Evolutionary conservation across 2,329 filamentous ascomycete species (phyloP).

Genomic region (Colletotrichum karsti): DNA sequence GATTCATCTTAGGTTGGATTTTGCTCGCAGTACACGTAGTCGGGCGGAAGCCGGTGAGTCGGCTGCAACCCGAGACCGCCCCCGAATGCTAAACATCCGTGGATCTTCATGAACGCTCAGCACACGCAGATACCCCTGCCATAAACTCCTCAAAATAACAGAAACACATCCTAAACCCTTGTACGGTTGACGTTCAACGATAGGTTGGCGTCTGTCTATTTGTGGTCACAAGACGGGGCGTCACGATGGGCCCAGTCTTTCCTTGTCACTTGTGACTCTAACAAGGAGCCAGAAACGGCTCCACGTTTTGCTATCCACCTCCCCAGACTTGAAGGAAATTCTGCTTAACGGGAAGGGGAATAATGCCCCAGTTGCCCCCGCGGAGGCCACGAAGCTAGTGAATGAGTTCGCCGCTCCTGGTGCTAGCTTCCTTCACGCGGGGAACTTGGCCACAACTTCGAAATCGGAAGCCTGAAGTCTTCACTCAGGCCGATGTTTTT

Average conservation of each 20-base stretch:
- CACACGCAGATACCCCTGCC: neutral
- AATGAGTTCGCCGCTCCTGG: neutral
- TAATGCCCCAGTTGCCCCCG: neutral
- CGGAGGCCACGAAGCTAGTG: neutral
- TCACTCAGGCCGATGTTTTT: no score
- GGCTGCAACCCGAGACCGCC: neutral
- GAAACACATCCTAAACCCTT: no score
- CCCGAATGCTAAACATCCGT: neutral
- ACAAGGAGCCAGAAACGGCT: neutral
- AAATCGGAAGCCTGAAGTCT: no score
- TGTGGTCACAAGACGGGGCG: no score
- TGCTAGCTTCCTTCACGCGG: neutral
- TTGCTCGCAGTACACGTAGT: no score
- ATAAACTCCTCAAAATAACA: neutral
- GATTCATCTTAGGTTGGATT: no score
- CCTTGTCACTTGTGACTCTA: no score
- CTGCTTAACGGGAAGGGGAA: neutral
- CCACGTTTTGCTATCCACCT: neutral
- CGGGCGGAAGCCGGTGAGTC: neutral
- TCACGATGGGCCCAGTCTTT: no score
- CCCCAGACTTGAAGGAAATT: neutral
- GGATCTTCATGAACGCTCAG: neutral
- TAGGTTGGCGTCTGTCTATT: no score
- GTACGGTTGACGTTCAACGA: no score
- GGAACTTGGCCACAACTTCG: neutral